These are phyloP conservation scores for Sarocladium brachiariae DNA, from an alignment of 2,329 filamentous ascomycete species.

Conservation along the genomic window DNA sequence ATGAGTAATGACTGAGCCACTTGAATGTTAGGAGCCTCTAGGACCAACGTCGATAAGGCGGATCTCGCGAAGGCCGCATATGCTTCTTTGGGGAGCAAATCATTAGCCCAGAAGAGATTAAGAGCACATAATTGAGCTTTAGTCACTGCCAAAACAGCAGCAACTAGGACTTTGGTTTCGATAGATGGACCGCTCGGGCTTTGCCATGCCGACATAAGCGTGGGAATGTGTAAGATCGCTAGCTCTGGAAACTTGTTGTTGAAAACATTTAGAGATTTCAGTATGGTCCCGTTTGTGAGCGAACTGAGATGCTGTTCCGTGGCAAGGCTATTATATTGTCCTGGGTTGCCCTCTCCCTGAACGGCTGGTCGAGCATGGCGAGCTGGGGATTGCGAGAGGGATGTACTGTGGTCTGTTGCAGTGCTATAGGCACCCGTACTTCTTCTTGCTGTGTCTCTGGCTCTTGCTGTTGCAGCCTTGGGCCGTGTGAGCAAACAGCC, in stretches of 20 bases:
- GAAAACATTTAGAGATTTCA: conserved; percentile 27
- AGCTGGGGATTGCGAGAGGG: not conserved
- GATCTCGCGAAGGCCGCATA: conserved; percentile 25
- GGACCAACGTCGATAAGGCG: conserved; percentile 19
- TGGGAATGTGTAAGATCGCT: conserved; percentile 25
- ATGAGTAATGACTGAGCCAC: conserved; percentile 33
- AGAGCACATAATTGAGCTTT: conserved; percentile 24
- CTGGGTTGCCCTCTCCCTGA: conserved; percentile 6
- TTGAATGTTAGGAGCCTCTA: conserved; percentile 24
- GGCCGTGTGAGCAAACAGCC: conserved; percentile 22
- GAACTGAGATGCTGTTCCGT: conserved; percentile 17
- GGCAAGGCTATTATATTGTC: not conserved
- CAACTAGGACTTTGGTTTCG: conserved; percentile 24
- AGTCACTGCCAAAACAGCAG: conserved; percentile 23
- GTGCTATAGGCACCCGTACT: not conserved
- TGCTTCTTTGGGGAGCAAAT: conserved; percentile 23
- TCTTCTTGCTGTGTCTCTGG: not conserved
- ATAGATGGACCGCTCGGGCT: conserved; percentile 11
- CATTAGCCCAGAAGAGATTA: conserved; percentile 20
- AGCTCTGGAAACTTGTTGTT: conserved; percentile 28
- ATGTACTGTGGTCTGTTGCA: not conserved
- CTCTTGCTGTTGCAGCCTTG: conserved; percentile 10
- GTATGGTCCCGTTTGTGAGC: conserved; percentile 19
- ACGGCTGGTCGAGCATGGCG: not conserved
- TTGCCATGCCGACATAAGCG: conserved; percentile 17